phyloP scores from a whole-genome alignment of 306 rosid species.

The Comarum palustre region DNA sequence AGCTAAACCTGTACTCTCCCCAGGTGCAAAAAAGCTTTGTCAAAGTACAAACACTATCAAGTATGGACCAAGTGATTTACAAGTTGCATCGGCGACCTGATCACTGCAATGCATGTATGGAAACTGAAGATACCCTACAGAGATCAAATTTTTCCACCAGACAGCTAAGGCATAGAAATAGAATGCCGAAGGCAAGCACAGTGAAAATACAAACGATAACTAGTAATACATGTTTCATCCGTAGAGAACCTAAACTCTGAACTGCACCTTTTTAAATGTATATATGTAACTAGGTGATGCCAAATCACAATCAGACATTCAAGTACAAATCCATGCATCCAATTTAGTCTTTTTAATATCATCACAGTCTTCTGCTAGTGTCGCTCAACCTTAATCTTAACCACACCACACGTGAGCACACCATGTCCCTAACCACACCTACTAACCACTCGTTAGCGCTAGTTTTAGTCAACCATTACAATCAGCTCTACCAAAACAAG shows the following conservation, averaged over 20 bases:
- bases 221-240: no score
- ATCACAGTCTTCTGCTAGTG: no score
- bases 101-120: neutral
- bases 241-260: neutral
- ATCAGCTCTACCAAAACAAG: slow-evolving; percentile 1
- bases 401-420: no score
- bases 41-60: neutral
- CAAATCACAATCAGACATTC: neutral
- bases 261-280: neutral
- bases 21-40: neutral
- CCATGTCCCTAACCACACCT: no score
- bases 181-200: neutral
- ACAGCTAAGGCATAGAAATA: neutral
- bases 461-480: neutral
- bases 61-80: neutral
- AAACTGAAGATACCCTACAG: neutral
- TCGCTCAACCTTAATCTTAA: no score
- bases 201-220: neutral
- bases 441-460: neutral
- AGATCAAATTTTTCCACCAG: neutral
- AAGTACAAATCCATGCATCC: neutral
- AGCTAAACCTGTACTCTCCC: slow-evolving; percentile 1
- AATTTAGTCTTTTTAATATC: neutral
- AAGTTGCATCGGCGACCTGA: neutral
- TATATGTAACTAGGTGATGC: neutral